Evolutionary conservation across 2,329 filamentous ascomycete species (phyloP), one percentile per base, ranked within the genome.

Genomic region (Venturia effusa): DNA sequence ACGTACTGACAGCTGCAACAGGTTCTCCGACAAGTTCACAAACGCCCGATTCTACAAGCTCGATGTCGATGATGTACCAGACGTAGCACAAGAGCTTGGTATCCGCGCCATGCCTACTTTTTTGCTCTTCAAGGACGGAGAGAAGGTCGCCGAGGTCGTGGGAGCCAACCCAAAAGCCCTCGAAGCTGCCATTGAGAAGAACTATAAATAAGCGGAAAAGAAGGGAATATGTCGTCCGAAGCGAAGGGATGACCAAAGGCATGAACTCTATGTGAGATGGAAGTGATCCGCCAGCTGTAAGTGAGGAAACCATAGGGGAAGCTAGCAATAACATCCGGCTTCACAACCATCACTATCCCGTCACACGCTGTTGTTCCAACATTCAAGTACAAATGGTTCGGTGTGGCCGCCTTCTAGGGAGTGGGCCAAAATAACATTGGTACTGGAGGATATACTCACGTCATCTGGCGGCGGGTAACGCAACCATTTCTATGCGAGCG

Each of bases 61-160:
- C 73, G 92, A 97, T 76, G 92, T 97, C 70, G 92, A 97, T 76
- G 81, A 91, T 68, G 79, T 93, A 48, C 80, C 86, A 68, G 86
- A 89, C 0, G 83, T 96, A 61, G 86, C 89, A 39, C 82, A 87
- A 71, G 85, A 94, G 73, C 85, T 94, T 67, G 85, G 84, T 68
- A 84, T 97, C 75, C 86, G 89, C 70, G 92, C 92, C 74, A 96
- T 97, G 92, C 92, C 93, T 64, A 95, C 91, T 34, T 96, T 97
- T 80, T 72, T 89, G 64, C 76, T 95, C 72, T 96, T 92, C 84
- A 89, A 91, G 83, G 77, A 87, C 69, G 91, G 89, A 68, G 75
- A 90, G 75, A 88, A 89, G 81, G 76, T 86, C 41, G 80, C 78
- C 54, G 87, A 90, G 77, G 78, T 96, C 65, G 84, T 94, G 34